Evolutionary conservation across 352 stramenopile species (phyloP), one percentile per base, ranked within the genome.

Genomic region (Globisporangium ultimum): DNA sequence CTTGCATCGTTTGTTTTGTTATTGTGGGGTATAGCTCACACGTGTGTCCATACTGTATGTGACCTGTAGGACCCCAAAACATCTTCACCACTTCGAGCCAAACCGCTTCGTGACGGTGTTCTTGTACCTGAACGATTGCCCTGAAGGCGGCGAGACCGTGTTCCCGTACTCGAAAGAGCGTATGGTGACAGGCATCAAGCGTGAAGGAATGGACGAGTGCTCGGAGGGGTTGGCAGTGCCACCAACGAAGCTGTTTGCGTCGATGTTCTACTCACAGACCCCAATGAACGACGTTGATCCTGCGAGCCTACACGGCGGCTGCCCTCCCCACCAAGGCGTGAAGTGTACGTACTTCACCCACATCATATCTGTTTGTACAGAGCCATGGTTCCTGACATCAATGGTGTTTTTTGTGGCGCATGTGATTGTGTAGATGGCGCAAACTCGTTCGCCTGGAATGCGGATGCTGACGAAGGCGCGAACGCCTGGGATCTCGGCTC

Each of bases 91-190:
- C 49, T 88, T 89, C 53, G 78, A 88, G 61, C 79, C 81, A 22
- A 98, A 98, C 76, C 84, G 96, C 17, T 97, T 97, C 67, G 91
- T 88, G 8, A 98, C 95, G 14, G 77, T 98, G 12, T 97, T 98
- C 49, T 78, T 97, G 65, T 98, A 99, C 73, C 72, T 99, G 40
- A 97, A 87, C 60, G 87, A 98, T 55, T 97, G 97, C 11, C 72
- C 78, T 13, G 83, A 96, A 58, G 95, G 95, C 49, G 96, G 95
- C 17, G 85, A 98, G 72, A 98, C 95, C 4, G 84, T 98, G 17
- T 98, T 99, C 68, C 94, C 76, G 34, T 88, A 90, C 67, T 88
- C 76, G 28, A 84, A 72, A 20, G 70, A 80, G 65, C 68, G 74
- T 11, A 28, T 85, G 21, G 66, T 82, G 57, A 88, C 78, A 17